Base-by-base conservation (phyloP, 345 rosid genomes). In the Populus davidiana region DNA sequence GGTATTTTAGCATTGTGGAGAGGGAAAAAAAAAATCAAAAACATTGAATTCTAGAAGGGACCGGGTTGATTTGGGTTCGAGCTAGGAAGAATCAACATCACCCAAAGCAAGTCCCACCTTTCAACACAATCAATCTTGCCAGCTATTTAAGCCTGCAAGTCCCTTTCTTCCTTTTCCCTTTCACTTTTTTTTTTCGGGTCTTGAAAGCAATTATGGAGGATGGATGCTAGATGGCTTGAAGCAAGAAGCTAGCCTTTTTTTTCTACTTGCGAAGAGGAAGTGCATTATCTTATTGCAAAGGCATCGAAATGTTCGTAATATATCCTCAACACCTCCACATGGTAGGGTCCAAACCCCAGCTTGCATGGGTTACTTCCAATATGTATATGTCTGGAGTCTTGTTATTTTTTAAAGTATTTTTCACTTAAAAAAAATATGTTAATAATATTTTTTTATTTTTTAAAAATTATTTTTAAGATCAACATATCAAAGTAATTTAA, bases 271-370 rank as follows among this genome's bases (percentile, higher is more conserved):
- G 13, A 38, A 9, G 49, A 25, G 27, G 17, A 44, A 44, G 29
- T 70, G 21, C 59, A 16, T 27, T 47, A 10, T 72, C 10, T n/a
- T 14, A 36, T n/a, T 23, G 66, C 18, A 20, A 54, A 72, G 33
- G 18, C 75, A 18, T 49, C 64, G 36, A 18, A 29, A 29, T 71
- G 74, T 18, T 71, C 49, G 61, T 2, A 59, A 4, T 3, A 13
- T 17, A 25, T 29, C 74, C 11, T 71, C 62, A 31, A 9, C 74
- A 14, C 27, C 54, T 31, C n/a, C 62, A 72, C 75, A 36, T 72
- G 75, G 75, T 56, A 56, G 75, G 75, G 75, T 52, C 75, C 75
- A n/a, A 72, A 36, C 14, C 39, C 27, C 47, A 52, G 39, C 18
- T 12, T 21, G 47, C 27, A 17, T 18, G 44, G n/a, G 18, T 25